phyloP scores from a whole-genome alignment of 306 rosid species.

The Inga oerstediana region DNA sequence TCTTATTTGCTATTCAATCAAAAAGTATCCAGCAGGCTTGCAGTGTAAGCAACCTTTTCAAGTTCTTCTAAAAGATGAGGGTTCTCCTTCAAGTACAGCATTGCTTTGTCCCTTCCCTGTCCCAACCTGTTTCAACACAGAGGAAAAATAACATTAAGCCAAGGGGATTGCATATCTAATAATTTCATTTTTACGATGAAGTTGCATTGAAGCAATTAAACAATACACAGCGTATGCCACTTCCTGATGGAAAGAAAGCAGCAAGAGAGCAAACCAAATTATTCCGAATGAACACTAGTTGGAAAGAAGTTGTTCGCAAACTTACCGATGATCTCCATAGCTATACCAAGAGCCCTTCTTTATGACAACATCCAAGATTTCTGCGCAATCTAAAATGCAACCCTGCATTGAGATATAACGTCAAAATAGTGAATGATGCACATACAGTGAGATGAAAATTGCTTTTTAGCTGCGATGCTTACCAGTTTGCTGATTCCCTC shows the following conservation, averaged over 20 bases:
- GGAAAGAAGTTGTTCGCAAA: constrained; percentile 28
- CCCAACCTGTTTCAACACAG: constrained; percentile 68
- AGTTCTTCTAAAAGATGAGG: constrained; percentile 74
- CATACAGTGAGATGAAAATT: constrained; percentile 7
- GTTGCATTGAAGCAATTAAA: not conserved
- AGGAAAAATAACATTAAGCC: constrained; percentile 25
- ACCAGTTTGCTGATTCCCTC: constrained; percentile 93
- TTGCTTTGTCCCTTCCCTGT: constrained; percentile 94
- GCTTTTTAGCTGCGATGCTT: constrained; percentile 32
- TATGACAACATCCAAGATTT: constrained; percentile 72
- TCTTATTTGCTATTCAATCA: constrained; percentile 5
- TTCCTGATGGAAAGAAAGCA: not conserved
- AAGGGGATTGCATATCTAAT: constrained; percentile 11
- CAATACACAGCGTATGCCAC: not conserved
- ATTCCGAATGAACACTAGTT: not conserved
- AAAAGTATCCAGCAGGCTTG: constrained; percentile 18
- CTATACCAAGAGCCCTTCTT: constrained; percentile 99
- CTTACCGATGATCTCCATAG: constrained; percentile 88
- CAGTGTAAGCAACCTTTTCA: constrained; percentile 70
- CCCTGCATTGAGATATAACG: constrained; percentile 66
- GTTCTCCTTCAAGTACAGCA: constrained; percentile 83
- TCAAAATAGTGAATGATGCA: constrained; percentile 32
- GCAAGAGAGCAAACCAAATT: constrained; percentile 3
- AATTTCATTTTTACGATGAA: not conserved
- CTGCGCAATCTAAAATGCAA: constrained; percentile 96